Evolutionary conservation across 768 basidiomycete genomes (phyloP).

Genomic region (Xanthoconium purpureum): DNA sequence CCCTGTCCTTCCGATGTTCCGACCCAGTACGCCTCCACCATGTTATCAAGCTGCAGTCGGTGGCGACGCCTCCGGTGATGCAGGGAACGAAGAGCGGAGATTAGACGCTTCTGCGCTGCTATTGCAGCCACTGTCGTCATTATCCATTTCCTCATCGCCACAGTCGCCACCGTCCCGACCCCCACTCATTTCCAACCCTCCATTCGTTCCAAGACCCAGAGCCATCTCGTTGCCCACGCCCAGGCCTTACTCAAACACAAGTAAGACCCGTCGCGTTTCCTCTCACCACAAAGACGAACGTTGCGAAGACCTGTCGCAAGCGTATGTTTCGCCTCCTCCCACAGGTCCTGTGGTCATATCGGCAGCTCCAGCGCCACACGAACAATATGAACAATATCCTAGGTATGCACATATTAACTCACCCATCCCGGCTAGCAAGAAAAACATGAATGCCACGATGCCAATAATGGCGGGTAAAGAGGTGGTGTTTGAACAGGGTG

Average conservation of each 20-base stretch:
- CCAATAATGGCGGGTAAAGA: slow-evolving; percentile 17
- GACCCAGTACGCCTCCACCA: slow-evolving; percentile 26
- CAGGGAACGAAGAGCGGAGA: slow-evolving; percentile 1
- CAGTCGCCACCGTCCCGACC: slow-evolving; percentile 7
- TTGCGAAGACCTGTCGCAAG: slow-evolving; percentile 30
- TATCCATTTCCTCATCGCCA: slow-evolving; percentile 12
- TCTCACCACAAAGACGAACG: slow-evolving; percentile 12
- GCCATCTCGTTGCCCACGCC: slow-evolving; percentile 25
- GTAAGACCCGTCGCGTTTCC: slow-evolving; percentile 19
- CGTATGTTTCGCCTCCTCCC: slow-evolving; percentile 30
- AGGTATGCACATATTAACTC: slow-evolving; percentile 30
- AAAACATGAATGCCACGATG: slow-evolving; percentile 7
- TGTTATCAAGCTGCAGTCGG: slow-evolving; percentile 18
- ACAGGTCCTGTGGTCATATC: slow-evolving; percentile 25
- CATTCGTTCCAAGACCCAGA: slow-evolving; percentile 22
- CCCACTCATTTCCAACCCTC: slow-evolving; percentile 5
- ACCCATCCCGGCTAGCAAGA: slow-evolving; percentile 15
- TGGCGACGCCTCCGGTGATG: not conserved
- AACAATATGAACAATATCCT: slow-evolving; percentile 25
- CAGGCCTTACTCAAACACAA: not conserved
- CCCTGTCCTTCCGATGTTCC: slow-evolving; percentile 20
- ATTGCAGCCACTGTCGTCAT: slow-evolving; percentile 26
- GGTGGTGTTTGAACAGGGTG: slow-evolving; percentile 26
- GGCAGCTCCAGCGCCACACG: slow-evolving; percentile 14
- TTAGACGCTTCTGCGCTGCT: slow-evolving; percentile 27